These are phyloP conservation scores for Leccinum arenicola DNA, from an alignment of 768 basidiomycete genomes.

Conservation along the genomic window DNA sequence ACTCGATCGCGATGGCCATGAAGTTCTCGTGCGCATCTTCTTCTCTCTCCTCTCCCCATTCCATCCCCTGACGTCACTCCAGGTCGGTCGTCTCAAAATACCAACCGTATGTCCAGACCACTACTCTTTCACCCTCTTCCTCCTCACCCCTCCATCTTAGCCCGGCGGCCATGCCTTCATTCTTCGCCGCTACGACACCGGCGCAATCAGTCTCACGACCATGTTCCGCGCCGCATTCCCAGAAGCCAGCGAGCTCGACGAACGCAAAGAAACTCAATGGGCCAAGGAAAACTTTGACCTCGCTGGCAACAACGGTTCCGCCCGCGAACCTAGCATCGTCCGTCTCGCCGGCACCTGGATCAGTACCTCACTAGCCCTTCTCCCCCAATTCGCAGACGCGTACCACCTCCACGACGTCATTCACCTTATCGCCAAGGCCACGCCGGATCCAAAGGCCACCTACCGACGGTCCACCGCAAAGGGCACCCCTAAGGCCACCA, in stretches of 20 bases:
- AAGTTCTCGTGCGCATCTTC: constrained; percentile 65
- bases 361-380: constrained; percentile 57
- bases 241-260: constrained; percentile 68
- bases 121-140: background rate
- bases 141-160: constrained; percentile 37
- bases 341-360: constrained; percentile 93
- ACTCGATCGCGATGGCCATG: constrained; percentile 80
- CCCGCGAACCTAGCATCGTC: constrained; percentile 54
- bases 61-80: constrained; percentile 22
- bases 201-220: constrained; percentile 87
- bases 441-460: constrained; percentile 71
- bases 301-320: constrained; percentile 71
- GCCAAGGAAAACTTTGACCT: constrained; percentile 78
- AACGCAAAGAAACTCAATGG: constrained; percentile 80
- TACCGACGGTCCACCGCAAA: constrained; percentile 69
- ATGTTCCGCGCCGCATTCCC: constrained; percentile 98
- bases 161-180: constrained; percentile 87
- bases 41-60: background rate
- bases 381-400: constrained; percentile 52
- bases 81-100: constrained; percentile 90
- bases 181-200: constrained; percentile 89
- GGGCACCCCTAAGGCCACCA: constrained; percentile 29
- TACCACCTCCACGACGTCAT: constrained; percentile 67
- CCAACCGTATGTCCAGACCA: constrained; percentile 61
- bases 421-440: constrained; percentile 62